phyloP scores from a whole-genome alignment of 2,329 filamentous ascomycete species.

The Colletotrichum filicis region DNA sequence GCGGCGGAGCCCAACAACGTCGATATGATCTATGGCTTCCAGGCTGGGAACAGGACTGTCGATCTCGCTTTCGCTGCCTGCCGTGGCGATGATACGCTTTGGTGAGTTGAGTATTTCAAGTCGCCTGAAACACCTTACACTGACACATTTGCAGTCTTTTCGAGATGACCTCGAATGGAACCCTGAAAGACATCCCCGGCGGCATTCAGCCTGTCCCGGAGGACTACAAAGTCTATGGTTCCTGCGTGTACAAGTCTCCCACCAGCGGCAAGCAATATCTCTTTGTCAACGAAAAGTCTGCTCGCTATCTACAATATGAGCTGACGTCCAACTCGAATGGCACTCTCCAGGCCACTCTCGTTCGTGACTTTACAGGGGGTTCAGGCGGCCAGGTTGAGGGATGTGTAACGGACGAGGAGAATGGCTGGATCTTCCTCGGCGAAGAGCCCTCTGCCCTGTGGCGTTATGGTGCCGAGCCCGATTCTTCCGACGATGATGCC shows the following conservation, averaged over 20 bases:
- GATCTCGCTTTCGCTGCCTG: conserved; percentile 64
- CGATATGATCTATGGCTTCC: conserved; percentile 62
- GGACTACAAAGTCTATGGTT: conserved; percentile 62
- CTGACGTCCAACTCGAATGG: conserved; percentile 52
- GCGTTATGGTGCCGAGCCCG: conserved; percentile 63
- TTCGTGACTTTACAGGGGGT: conserved; percentile 62
- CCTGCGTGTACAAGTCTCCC: conserved; percentile 60
- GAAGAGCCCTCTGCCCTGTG: conserved; percentile 64
- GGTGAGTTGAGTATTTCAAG: conserved; percentile 47
- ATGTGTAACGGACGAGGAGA: conserved; percentile 62
- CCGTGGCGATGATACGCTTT: conserved; percentile 61
- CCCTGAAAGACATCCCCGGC: conserved; percentile 53
- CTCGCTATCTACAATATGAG: conserved; percentile 65
- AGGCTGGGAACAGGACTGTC: conserved; percentile 52
- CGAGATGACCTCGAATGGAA: conserved; percentile 58
- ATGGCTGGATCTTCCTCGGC: conserved; percentile 61
- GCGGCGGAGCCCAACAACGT: conserved; percentile 65
- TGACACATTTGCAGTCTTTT: conserved; percentile 50
- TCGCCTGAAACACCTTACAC: neutral
- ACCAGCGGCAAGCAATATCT: conserved; percentile 61
- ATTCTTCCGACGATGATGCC: conserved; percentile 45
- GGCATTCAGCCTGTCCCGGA: conserved; percentile 57
- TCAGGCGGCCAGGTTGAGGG: conserved; percentile 65
- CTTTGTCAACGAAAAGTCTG: conserved; percentile 65
- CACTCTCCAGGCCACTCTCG: conserved; percentile 56